phyloP scores from a whole-genome alignment of 2,329 filamentous ascomycete species.

The Exserohilum rostratum region DNA sequence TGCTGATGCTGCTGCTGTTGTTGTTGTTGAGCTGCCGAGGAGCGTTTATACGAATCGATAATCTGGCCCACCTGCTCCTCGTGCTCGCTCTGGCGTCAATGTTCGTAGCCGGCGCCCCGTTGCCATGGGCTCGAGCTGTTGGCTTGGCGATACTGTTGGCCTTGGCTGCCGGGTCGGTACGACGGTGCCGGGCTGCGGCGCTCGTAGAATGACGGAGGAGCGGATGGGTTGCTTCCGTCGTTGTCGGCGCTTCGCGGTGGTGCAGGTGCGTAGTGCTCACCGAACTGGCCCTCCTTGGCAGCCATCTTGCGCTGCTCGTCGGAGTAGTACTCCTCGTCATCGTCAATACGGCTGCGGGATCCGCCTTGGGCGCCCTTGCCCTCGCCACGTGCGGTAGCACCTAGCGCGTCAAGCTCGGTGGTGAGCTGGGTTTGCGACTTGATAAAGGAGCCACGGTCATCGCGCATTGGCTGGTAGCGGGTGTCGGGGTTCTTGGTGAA shows the following conservation, averaged over 20 bases:
- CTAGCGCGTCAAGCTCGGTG: constrained; percentile 88
- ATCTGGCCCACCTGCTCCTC: constrained; percentile 44
- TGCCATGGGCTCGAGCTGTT: constrained; percentile 69
- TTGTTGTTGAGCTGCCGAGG: constrained; percentile 29
- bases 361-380: constrained; percentile 52
- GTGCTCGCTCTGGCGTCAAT: constrained; percentile 53
- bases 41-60: constrained; percentile 45
- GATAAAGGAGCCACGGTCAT: constrained; percentile 96
- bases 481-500: constrained; percentile 93
- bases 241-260: constrained; percentile 53
- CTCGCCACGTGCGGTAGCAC: constrained; percentile 86
- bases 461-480: constrained; percentile 94
- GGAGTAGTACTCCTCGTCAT: constrained; percentile 69
- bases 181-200: constrained; percentile 42
- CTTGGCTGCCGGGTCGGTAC: constrained; percentile 48
- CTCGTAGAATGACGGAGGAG: constrained; percentile 39
- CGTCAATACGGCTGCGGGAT: constrained; percentile 67
- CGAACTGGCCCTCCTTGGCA: constrained; percentile 46
- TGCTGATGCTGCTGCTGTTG: constrained; percentile 15
- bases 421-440: constrained; percentile 89
- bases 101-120: constrained; percentile 68
- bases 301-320: constrained; percentile 50
- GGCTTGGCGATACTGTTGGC: constrained; percentile 50
- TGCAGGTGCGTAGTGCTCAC: constrained; percentile 51
- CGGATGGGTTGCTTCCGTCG: constrained; percentile 45